Conservation (phyloP, 1,284 basidiomycete species). For the Rhizoctonia solani region DNA sequence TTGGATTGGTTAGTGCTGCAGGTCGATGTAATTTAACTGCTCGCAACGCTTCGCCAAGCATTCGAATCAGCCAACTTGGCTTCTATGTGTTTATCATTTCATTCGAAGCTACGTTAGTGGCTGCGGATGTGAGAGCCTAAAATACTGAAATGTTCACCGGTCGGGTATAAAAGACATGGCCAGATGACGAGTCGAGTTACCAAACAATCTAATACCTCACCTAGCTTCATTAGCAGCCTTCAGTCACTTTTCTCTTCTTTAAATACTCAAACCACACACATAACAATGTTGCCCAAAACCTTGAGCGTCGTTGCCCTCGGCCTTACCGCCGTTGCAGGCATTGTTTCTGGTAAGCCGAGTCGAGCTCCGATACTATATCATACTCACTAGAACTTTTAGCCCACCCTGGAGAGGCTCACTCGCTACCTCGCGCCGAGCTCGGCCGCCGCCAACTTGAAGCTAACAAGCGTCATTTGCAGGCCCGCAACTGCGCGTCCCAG, state of each 20-base stretch:
- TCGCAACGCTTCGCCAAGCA: no score
- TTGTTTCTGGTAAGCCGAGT: constrained; percentile 1
- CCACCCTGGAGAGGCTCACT: constrained; percentile 22
- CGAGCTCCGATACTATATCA: background rate
- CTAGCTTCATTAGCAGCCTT: no score
- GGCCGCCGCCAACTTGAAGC: constrained; percentile 21
- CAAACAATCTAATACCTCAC: no score
- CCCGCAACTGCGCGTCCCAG: constrained; percentile 32
- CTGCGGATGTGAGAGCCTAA: no score
- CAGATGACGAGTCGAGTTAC: no score
- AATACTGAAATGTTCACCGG: no score
- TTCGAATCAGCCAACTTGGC: no score
- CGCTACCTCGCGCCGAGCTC: constrained; percentile 22
- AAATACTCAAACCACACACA: background rate
- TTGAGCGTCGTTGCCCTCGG: constrained; percentile 20
- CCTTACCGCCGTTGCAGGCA: constrained; percentile 8
- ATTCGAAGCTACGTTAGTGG: no score
- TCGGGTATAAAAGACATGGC: no score
- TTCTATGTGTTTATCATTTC: no score
- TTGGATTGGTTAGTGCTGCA: no score
- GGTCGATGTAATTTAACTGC: no score
- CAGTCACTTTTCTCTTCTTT: background rate
- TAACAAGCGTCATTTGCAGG: constrained; percentile 27
- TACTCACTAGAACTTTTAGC: background rate
- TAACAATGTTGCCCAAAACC: constrained; percentile 21